Conservation (phyloP, 164 flowering plant species). For the Malania oleifera region DNA sequence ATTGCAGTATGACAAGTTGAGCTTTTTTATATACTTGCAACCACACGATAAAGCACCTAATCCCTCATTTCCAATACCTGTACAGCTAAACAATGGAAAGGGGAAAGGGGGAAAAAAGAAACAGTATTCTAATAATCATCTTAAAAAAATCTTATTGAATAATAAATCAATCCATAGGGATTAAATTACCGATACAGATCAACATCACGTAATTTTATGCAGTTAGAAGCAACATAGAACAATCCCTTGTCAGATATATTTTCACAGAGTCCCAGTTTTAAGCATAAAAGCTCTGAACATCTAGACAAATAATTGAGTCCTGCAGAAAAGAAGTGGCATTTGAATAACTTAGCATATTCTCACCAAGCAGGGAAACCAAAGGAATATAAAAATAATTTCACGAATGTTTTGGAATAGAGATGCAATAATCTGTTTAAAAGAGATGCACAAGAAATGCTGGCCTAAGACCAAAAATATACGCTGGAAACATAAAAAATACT, state of each 20-base stretch:
- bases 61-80: slow-evolving; percentile 56
- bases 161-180: neutral
- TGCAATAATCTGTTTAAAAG: no score
- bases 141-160: neutral
- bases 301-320: slow-evolving; percentile 49
- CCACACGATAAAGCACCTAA: slow-evolving; percentile 49
- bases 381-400: no score
- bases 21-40: slow-evolving; percentile 57
- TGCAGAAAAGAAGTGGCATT: slow-evolving; percentile 21
- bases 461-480: neutral
- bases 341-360: neutral
- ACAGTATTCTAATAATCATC: neutral
- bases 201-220: slow-evolving; percentile 48
- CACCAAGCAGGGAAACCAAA: neutral
- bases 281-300: slow-evolving; percentile 41
- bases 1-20: slow-evolving; percentile 61
- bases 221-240: slow-evolving; percentile 42
- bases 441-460: no score
- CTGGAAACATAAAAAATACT: neutral
- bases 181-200: slow-evolving; percentile 65
- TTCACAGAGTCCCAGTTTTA: slow-evolving; percentile 61
- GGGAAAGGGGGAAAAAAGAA: no score
- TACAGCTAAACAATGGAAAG: slow-evolving; percentile 37
- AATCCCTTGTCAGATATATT: slow-evolving; percentile 56
- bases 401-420: no score